Percentiles rank a stretch among this genome's conserved stretches.
phyloP scores from a whole-genome alignment of 2,329 filamentous ascomycete genomes.

The Calonectria naviculata region DNA sequence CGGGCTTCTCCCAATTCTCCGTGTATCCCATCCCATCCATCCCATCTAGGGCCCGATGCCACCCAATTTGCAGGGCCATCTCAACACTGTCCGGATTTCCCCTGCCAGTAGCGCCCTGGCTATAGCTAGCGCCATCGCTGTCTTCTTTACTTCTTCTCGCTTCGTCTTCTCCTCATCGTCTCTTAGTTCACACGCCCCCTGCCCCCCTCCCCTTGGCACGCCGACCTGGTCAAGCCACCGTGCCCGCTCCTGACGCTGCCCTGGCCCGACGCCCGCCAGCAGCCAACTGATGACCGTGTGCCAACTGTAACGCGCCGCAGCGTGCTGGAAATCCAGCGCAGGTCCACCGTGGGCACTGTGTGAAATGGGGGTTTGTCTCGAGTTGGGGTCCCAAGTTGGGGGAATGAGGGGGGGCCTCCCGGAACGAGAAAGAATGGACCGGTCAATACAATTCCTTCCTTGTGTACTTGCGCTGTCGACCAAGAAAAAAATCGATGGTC shows the following conservation, averaged over 20 bases:
- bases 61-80: slow-evolving; percentile 23
- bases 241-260: slow-evolving; percentile 20
- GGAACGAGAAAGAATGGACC: slow-evolving; percentile 4
- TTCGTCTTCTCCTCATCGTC: not conserved
- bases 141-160: slow-evolving; percentile 3
- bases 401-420: not conserved
- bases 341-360: not conserved
- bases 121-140: slow-evolving; percentile 4
- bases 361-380: slow-evolving; percentile 12
- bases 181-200: not conserved
- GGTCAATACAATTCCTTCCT: not conserved
- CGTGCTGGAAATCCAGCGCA: slow-evolving; percentile 3
- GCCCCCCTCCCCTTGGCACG: slow-evolving; percentile 2
- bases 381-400: slow-evolving; percentile 6
- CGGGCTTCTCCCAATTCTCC: slow-evolving; percentile 1
- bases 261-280: slow-evolving; percentile 27
- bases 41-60: slow-evolving; percentile 5
- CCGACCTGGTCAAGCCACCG: slow-evolving; percentile 21
- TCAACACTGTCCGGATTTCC: slow-evolving; percentile 10
- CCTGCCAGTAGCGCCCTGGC: slow-evolving; percentile 8
- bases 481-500: not conserved
- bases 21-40: slow-evolving; percentile 1
- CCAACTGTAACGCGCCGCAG: slow-evolving; percentile 19
- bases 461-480: not conserved
- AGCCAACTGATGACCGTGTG: slow-evolving; percentile 20